phyloP scores from a whole-genome alignment of 2,329 filamentous ascomycete genomes.

The Xylariaceae sp. region DNA sequence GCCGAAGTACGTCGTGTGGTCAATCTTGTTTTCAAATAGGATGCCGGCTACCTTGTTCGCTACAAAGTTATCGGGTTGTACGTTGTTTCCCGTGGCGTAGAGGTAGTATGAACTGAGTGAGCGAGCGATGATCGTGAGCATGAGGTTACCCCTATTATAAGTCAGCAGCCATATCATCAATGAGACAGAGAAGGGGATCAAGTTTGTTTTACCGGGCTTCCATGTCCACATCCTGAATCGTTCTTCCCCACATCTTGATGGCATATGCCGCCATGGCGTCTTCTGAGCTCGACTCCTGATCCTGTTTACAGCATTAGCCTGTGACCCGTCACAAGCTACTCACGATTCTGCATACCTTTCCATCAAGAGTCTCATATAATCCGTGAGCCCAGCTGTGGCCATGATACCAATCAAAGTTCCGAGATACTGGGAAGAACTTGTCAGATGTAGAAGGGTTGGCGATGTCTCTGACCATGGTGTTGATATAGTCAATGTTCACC shows the following conservation, averaged over 20 bases:
- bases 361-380: conserved; percentile 63
- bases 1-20: conserved; percentile 89
- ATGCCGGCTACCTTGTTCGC: conserved; percentile 69
- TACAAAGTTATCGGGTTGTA: conserved; percentile 70
- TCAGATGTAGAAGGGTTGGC: conserved; percentile 71
- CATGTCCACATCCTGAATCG: conserved; percentile 70
- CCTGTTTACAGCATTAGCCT: conserved; percentile 28
- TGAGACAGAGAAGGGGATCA: neutral
- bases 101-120: conserved; percentile 78
- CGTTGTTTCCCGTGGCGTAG: conserved; percentile 62
- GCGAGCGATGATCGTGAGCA: conserved; percentile 72
- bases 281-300: conserved; percentile 85
- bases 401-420: conserved; percentile 89
- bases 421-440: conserved; percentile 71
- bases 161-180: neutral
- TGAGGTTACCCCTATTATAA: conserved; percentile 63
- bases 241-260: conserved; percentile 88
- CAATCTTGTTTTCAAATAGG: conserved; percentile 90
- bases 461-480: conserved; percentile 74
- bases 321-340: neutral
- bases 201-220: conserved; percentile 57
- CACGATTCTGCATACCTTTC: conserved; percentile 48
- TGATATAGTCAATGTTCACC: conserved; percentile 72
- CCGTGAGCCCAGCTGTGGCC: conserved; percentile 93
- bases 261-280: conserved; percentile 84